Evolutionary conservation across 164 flowering plant species (phyloP).

Genomic region (Vitis vinifera): ASM3070453v1 NC_081809.1:4024501-4025000

Average conservation of each 20-base stretch:
- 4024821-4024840: conserved; percentile 14
- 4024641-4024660: conserved; percentile 8
- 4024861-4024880: conserved; percentile 83
- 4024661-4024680: conserved; percentile 17
- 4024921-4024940: conserved; percentile 57
- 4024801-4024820: conserved; percentile 16
- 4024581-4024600: conserved; percentile 17
- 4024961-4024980: conserved; percentile 24
- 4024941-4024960: conserved; percentile 34
- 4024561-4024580: conserved; percentile 11
- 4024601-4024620: conserved; percentile 8
- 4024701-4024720: conserved; percentile 23
- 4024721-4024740: conserved; percentile 42
- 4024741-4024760: conserved; percentile 65
- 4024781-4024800: conserved; percentile 7
- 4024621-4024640: conserved; percentile 8
- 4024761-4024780: conserved; percentile 9
- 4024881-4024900: conserved; percentile 89
- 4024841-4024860: conserved; percentile 46
- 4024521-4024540: conserved; percentile 55
- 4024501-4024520: conserved; percentile 44
- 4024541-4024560: conserved; percentile 53
- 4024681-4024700: conserved; percentile 8
- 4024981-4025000: conserved; percentile 29
- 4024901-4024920: conserved; percentile 72